A percentile compares a stretch with the other conserved stretches of the same genome.
phyloP scores from a whole-genome alignment of 495 filamentous ascomycete species.

The Penicilliopsis zonata region DNA sequence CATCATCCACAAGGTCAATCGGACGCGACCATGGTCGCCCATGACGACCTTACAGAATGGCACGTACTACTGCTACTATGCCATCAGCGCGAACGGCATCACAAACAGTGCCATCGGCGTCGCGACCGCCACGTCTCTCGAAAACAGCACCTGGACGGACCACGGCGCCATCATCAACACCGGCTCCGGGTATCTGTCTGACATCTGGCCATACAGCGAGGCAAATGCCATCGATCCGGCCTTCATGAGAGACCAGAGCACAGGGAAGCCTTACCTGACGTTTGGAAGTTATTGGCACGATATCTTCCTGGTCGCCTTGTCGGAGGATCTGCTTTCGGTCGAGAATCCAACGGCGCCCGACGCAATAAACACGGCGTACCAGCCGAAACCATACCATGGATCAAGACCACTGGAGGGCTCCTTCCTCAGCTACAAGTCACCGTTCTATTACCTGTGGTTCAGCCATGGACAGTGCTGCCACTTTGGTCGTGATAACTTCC shows the following conservation, averaged over 20 bases:
- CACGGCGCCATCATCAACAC: slow-evolving; percentile 34
- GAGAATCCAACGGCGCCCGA: slow-evolving; percentile 21
- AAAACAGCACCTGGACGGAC: slow-evolving; percentile 44
- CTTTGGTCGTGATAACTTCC: slow-evolving; percentile 30
- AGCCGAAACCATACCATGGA: slow-evolving; percentile 7
- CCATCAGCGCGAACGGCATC: slow-evolving; percentile 48
- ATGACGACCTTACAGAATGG: slow-evolving; percentile 44
- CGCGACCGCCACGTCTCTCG: slow-evolving; percentile 48
- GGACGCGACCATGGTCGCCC: slow-evolving; percentile 43
- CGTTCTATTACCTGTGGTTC: slow-evolving; percentile 63
- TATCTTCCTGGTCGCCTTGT: slow-evolving; percentile 52
- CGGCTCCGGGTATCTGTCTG: slow-evolving; percentile 16
- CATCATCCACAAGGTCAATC: slow-evolving; percentile 23
- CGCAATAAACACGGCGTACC: slow-evolving; percentile 36
- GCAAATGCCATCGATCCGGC: slow-evolving; percentile 69
- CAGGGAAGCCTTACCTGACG: slow-evolving; percentile 41
- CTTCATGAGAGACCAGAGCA: slow-evolving; percentile 34
- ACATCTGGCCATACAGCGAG: slow-evolving; percentile 36
- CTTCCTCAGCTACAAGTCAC: slow-evolving; percentile 43
- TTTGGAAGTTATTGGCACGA: slow-evolving; percentile 68
- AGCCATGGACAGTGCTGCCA: slow-evolving; percentile 57
- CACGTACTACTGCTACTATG: slow-evolving; percentile 63
- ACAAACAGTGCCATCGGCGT: slow-evolving; percentile 58
- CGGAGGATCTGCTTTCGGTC: slow-evolving; percentile 26
- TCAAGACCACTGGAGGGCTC: slow-evolving; percentile 47